Evolutionary conservation across 495 filamentous ascomycete genomes (phyloP), one percentile per base, ranked within the genome.

Genomic region (Jackrogersella multiformis): DNA sequence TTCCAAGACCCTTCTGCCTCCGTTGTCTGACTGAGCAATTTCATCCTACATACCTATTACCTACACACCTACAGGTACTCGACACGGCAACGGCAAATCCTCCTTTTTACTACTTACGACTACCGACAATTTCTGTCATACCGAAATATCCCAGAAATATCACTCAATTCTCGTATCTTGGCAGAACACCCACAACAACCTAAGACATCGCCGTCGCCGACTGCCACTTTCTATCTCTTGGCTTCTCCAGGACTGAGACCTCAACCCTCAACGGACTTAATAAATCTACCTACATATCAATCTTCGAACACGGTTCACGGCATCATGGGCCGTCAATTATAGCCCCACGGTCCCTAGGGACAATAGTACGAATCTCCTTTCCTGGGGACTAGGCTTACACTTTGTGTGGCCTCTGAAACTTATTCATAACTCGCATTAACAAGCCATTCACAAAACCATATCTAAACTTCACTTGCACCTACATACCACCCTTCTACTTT

Each of bases 341-440:
- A 86, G 81, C 84, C 75, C 73, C 64, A 74, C 82, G 76, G 82
- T 85, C 82, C 82, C 73, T 81, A 84, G 82, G 84, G 83, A 84
- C 83, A 79, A 71, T 68, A 54, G 57, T 74, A 49, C 71, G 66
- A 30, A 64, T 63, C 72, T 66, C 63, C 73, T 60, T n/a, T 65
- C 57, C 60, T 73, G 71, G 66, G 68, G 73, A 53, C 61, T 57
- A 61, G 73, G 62, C 26, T 66, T 69, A 51, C 73, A 67, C 68
- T 45, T 45, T 36, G 57, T 69, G 64, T 66, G 70, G 56, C 42
- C 59, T 66, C 59, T 36, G 24, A 58, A 55, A 48, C 26, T 51
- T 54, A 30, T 60, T 58, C 2, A 46, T 46, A 46, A 46, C 42
- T 34, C 28, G n/a, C n/a, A n/a, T n/a, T n/a, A n/a, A n/a, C n/a